These are phyloP conservation scores for Teunomyces lycoperdinae DNA, from an alignment of 805 yeast genomes.

Conservation along the genomic window DNA sequence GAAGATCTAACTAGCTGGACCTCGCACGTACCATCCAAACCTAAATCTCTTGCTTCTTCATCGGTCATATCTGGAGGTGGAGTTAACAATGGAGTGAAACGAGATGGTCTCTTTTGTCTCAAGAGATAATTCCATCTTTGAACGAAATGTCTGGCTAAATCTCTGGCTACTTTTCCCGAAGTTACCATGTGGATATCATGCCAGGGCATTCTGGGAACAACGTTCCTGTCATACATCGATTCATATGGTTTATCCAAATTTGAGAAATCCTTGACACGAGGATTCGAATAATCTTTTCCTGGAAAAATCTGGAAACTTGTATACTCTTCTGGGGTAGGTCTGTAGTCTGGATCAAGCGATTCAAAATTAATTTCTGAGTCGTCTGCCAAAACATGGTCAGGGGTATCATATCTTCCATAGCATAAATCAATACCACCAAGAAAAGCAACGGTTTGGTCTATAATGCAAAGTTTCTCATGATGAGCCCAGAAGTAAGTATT, in stretches of 20 bases:
- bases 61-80: constrained; percentile 88
- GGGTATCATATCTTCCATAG: constrained; percentile 94
- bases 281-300: constrained; percentile 96
- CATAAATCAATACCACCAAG: constrained; percentile 96
- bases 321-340: constrained; percentile 38
- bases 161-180: constrained; percentile 92
- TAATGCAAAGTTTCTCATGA: constrained; percentile 86
- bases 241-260: constrained; percentile 83
- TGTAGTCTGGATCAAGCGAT: constrained; percentile 27
- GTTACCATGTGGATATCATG: constrained; percentile 97
- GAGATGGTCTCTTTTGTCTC: constrained; percentile 90
- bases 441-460: constrained; percentile 87
- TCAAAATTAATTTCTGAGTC: constrained; percentile 47
- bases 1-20: constrained; percentile 87
- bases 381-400: constrained; percentile 88
- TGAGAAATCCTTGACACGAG: constrained; percentile 84
- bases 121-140: constrained; percentile 96
- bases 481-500: constrained; percentile 98
- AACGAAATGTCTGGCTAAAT: constrained; percentile 87
- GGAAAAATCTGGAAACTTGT: constrained; percentile 71
- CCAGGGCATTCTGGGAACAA: constrained; percentile 97
- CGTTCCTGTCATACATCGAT: constrained; percentile 81
- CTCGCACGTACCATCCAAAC: constrained; percentile 83
- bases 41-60: constrained; percentile 61
- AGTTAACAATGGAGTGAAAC: constrained; percentile 85